Evolutionary conservation across 176 grass and related monocot genomes (phyloP).

Genomic region (Phragmites australis): DNA sequence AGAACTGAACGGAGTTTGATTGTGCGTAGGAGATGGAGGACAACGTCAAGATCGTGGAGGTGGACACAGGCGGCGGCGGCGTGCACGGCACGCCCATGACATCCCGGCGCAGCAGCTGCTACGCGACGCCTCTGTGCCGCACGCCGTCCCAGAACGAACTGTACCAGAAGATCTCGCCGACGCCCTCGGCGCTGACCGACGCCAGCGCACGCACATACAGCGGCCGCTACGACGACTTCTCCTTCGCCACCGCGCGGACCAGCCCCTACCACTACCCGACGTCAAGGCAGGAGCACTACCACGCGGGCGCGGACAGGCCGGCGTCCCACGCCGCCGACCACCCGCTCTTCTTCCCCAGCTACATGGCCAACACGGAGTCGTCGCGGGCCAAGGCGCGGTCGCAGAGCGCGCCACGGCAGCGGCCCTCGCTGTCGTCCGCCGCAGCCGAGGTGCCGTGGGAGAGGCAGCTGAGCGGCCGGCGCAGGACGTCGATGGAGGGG

Average conservation of each 20-base stretch:
- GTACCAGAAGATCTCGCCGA: slow-evolving; percentile 56
- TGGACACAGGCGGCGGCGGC: slow-evolving; percentile 50
- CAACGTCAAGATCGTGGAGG: slow-evolving; percentile 80
- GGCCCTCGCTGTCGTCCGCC: slow-evolving; percentile 46
- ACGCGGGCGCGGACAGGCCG: not conserved
- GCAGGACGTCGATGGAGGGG: slow-evolving; percentile 62
- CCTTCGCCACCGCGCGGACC: slow-evolving; percentile 59
- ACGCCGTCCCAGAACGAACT: slow-evolving; percentile 53
- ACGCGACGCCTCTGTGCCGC: slow-evolving; percentile 56
- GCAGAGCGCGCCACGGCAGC: slow-evolving; percentile 72
- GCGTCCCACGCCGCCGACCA: slow-evolving; percentile 35
- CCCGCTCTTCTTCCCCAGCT: slow-evolving; percentile 60
- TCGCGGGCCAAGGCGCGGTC: slow-evolving; percentile 75
- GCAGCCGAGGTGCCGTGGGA: slow-evolving; percentile 34
- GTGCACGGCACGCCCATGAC: slow-evolving; percentile 33
- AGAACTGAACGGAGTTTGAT: not conserved
- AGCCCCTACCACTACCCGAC: slow-evolving; percentile 36
- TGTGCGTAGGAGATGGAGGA: slow-evolving; percentile 36
- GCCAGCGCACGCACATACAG: slow-evolving; percentile 63
- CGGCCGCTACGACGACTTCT: slow-evolving; percentile 70
- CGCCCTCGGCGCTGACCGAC: slow-evolving; percentile 65
- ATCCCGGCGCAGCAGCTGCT: slow-evolving; percentile 47
- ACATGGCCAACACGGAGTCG: slow-evolving; percentile 88
- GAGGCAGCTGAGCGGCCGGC: slow-evolving; percentile 47
- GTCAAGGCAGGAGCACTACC: slow-evolving; percentile 5